These are phyloP conservation scores for Aurinia saxatilis DNA, from an alignment of 345 rosid genomes.

Conservation along the genomic window DNA sequence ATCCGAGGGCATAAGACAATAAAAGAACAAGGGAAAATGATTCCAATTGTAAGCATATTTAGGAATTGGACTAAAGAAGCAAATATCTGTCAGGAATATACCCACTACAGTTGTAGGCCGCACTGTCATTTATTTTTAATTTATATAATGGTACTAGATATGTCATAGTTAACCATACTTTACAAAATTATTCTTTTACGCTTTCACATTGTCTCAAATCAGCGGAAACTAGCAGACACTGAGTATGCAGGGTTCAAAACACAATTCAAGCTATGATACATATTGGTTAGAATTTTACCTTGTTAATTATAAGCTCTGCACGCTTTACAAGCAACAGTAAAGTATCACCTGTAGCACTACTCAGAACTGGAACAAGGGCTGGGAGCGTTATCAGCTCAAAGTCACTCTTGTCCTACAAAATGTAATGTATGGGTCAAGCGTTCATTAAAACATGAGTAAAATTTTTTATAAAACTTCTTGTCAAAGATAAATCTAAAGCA, in stretches of 20 bases:
- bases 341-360: constrained; percentile 87
- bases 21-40: background rate
- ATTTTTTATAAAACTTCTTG: background rate
- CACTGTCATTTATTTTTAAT: background rate
- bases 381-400: constrained; percentile 86
- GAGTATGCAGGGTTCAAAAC: background rate
- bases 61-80: background rate
- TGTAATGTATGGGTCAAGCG: constrained; percentile 1
- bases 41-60: background rate
- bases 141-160: background rate
- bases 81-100: background rate
- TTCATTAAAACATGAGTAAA: constrained; percentile 6
- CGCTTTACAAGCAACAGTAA: constrained; percentile 75
- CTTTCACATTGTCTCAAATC: background rate
- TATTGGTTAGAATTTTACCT: constrained; percentile 40
- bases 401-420: constrained; percentile 74
- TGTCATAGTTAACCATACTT: background rate
- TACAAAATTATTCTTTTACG: background rate
- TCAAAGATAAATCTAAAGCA: background rate
- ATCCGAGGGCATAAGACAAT: background rate
- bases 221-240: constrained; percentile 5
- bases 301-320: constrained; percentile 77
- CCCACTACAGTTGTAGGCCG: no score
- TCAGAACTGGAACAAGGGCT: constrained; percentile 87
- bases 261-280: background rate